phyloP scores from a whole-genome alignment of 805 yeast genomes.

The Candida nitratophila region DNA sequence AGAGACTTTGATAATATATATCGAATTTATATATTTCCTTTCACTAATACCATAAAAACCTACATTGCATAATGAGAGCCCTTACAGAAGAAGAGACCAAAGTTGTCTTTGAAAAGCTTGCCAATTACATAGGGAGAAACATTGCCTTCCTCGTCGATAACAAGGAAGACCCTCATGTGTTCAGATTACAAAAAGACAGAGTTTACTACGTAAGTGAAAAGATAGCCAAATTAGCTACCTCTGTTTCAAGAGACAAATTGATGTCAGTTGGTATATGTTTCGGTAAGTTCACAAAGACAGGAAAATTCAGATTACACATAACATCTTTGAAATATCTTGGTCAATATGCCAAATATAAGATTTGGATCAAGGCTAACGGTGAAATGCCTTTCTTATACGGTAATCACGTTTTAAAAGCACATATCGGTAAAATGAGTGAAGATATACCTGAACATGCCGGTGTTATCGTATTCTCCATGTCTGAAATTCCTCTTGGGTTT shows the following conservation, averaged over 20 bases:
- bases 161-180: conserved; percentile 83
- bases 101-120: conserved; percentile 91
- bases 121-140: conserved; percentile 95
- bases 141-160: conserved; percentile 83
- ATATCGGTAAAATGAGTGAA: conserved; percentile 92
- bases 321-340: conserved; percentile 83
- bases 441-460: conserved; percentile 99
- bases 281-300: conserved; percentile 96
- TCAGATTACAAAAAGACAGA: conserved; percentile 92
- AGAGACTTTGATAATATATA: neutral
- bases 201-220: conserved; percentile 87
- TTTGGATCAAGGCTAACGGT: conserved; percentile 96
- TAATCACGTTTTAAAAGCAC: conserved; percentile 93
- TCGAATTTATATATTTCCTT: too few species aligned
- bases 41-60: too few species aligned
- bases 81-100: conserved; percentile 96
- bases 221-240: conserved; percentile 81
- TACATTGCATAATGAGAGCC: conserved; percentile 65
- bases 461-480: conserved; percentile 84
- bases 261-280: conserved; percentile 92
- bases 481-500: conserved; percentile 88
- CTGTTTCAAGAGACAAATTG: conserved; percentile 79
- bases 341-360: conserved; percentile 83
- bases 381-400: conserved; percentile 98
- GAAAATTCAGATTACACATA: conserved; percentile 90